A percentile compares a stretch with the other conserved stretches of the same genome.
phyloP scores from a whole-genome alignment of 257 asterid species.

The Phtheirospermum japonicum region DNA sequence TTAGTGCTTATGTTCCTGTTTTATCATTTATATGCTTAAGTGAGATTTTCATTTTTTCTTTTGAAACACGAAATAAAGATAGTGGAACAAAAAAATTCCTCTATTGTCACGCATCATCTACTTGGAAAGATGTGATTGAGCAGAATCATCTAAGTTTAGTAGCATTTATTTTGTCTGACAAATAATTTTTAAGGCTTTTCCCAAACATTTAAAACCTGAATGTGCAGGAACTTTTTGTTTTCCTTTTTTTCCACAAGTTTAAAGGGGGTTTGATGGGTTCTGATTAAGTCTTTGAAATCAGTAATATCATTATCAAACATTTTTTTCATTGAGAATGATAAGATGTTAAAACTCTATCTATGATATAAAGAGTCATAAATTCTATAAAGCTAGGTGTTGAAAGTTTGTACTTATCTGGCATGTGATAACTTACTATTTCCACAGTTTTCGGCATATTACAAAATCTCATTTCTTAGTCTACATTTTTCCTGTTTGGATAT shows the following conservation, averaged over 20 bases:
- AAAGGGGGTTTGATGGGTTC: constrained; percentile 1
- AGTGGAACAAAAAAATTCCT: neutral
- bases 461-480: neutral
- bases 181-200: neutral
- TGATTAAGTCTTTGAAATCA: constrained; percentile 2
- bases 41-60: neutral
- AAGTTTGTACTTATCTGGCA: constrained; percentile 4
- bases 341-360: neutral
- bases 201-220: neutral
- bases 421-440: neutral
- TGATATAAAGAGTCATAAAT: neutral
- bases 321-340: neutral
- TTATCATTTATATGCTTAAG: neutral
- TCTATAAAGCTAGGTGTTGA: constrained; percentile 5
- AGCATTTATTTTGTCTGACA: neutral
- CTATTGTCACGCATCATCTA: constrained; percentile 6
- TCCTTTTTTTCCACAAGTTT: neutral
- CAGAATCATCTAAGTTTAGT: neutral
- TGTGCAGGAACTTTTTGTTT: neutral
- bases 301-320: constrained; percentile 8
- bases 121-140: neutral
- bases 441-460: neutral
- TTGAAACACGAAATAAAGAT: neutral
- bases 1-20: neutral
- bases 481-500: neutral